phyloP scores from a whole-genome alignment of 2,329 filamentous ascomycete genomes.

The Pseudogymnoascus sp. region DNA sequence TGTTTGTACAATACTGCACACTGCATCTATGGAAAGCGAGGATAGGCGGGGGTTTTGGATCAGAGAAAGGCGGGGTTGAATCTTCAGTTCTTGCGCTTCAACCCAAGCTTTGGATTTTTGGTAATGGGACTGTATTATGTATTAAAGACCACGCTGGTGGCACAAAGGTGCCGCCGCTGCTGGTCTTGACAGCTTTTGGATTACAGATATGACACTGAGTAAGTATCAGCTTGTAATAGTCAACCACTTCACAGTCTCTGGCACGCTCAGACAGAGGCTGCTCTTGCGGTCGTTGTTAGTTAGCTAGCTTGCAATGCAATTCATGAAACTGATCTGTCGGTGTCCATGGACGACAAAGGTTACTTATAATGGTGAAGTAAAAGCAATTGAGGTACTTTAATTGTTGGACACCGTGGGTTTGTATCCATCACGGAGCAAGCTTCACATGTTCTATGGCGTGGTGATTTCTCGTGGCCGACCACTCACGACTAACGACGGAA shows the following conservation, averaged over 20 bases:
- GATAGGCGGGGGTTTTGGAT: slow-evolving; percentile 8
- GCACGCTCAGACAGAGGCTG: slow-evolving; percentile 3
- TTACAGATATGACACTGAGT: slow-evolving; percentile 8
- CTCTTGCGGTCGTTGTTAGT: background rate
- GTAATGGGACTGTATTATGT: slow-evolving; percentile 8
- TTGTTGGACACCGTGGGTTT: background rate
- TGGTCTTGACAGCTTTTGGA: background rate
- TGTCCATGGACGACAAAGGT: background rate
- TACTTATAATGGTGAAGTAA: background rate
- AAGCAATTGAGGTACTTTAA: background rate
- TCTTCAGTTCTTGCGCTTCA: background rate
- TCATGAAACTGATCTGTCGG: background rate
- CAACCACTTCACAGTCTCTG: background rate
- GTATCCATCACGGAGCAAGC: background rate
- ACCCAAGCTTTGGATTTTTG: background rate
- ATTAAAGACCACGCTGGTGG: background rate
- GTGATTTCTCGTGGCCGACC: background rate
- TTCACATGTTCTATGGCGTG: background rate
- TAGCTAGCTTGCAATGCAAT: slow-evolving; percentile 7
- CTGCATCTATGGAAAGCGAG: slow-evolving; percentile 9
- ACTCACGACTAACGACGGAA: background rate
- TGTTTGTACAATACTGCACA: slow-evolving; percentile 9
- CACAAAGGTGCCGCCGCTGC: background rate
- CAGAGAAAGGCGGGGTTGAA: background rate
- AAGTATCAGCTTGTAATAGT: slow-evolving; percentile 1